Evolutionary conservation across 768 basidiomycete species (phyloP), one percentile per base, ranked within the genome.

Genomic region (Polyporus arcularius): DNA sequence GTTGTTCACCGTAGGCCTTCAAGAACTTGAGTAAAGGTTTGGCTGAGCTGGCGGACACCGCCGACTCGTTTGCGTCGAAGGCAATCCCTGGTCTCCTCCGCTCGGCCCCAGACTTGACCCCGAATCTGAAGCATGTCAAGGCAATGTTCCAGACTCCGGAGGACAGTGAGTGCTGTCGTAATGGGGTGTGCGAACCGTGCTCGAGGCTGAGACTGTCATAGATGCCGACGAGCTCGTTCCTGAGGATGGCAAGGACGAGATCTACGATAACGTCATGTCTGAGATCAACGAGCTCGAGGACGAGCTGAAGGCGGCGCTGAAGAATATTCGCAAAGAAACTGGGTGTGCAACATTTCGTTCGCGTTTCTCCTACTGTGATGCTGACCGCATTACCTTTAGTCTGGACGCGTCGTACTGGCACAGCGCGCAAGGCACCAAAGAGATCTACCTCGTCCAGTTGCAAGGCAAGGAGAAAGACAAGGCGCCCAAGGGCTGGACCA

Each of bases 401-500:
- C 68, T 70, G 64, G 74, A 80, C 31, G 65, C 88, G 58, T 74
- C 72, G 35, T 90, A 81, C 75, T 88, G 88, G 87, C 86, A 97
- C 67, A 94, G 92, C 64, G 83, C 85, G 2, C 79, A 80, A 52
- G 95, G 96, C 5, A 92, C 87, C 53, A 96, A 96, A 80, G 96
- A 98, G 71, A 95, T 97, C 38, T 96, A 94, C 72, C 83, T 95
- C 8, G 80, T 98, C 16, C 90, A 96, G 76, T 88, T 59, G 87
- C 10, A 79, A 86, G 18, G 76, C 1, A 74, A 73, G 2, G 74
- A 84, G 58, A 82, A 88, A 65, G 62, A 63, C n/a, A 80, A 84
- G 58, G 80, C 92, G n/a, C 95, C 95, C 0, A 80, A 84, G 30
- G 82, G 87, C 58, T 98, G 96, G 96, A 84, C 82, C 12, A 94